Percentiles rank a stretch among this genome's conserved stretches.
These are phyloP conservation scores for Scytalidium sp. DNA, from an alignment of 2,329 filamentous ascomycete genomes.

Conservation along the genomic window DNA sequence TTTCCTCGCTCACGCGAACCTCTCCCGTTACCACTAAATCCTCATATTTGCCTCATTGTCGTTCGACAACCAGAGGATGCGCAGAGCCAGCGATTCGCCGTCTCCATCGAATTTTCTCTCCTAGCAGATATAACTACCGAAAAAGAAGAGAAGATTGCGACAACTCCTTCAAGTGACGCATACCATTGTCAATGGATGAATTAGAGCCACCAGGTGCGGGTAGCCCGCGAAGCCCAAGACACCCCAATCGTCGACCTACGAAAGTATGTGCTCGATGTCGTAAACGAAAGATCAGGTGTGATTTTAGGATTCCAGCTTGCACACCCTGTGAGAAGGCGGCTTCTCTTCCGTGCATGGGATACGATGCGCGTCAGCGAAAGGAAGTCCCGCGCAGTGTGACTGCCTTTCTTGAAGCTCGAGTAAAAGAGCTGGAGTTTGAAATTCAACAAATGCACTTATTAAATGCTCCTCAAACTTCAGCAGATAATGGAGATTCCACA, in stretches of 20 bases:
- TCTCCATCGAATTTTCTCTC: too few relatives aligned
- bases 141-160: too few relatives aligned
- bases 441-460: background rate
- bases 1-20: too few relatives aligned
- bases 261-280: constrained; percentile 3
- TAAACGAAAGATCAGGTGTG: constrained; percentile 6
- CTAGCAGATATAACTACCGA: too few relatives aligned
- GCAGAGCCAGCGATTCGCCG: too few relatives aligned
- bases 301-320: constrained; percentile 2
- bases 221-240: background rate
- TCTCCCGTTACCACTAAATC: too few relatives aligned
- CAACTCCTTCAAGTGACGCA: too few relatives aligned
- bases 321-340: constrained; percentile 3
- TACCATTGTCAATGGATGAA: background rate
- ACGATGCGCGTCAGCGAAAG: background rate
- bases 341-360: background rate
- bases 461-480: background rate
- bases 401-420: constrained; percentile 1
- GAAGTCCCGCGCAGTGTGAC: constrained; percentile 1
- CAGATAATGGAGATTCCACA: too few relatives aligned
- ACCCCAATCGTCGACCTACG: constrained; percentile 1
- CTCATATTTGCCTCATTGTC: too few relatives aligned
- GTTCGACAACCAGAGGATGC: too few relatives aligned
- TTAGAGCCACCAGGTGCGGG: background rate
- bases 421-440: constrained; percentile 2